Percentiles rank a stretch among this genome's conserved stretches.
These are phyloP conservation scores for Periconia macrospinosa DNA, from an alignment of 2,329 filamentous ascomycete species.

Conservation along the genomic window DNA sequence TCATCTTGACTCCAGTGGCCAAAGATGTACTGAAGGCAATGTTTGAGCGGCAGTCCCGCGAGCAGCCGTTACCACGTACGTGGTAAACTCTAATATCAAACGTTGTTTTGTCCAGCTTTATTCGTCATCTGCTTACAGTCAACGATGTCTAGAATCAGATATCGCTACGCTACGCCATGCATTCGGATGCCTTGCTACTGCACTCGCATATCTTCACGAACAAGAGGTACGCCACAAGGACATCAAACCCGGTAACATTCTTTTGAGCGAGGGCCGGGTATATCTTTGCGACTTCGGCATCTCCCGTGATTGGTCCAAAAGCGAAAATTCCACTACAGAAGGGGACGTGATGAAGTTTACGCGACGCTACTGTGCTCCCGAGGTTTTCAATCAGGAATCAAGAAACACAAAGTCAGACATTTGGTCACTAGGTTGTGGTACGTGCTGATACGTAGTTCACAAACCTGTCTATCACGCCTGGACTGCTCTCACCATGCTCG, in stretches of 20 bases:
- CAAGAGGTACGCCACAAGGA: slow-evolving; percentile 16
- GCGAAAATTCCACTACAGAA: slow-evolving; percentile 16
- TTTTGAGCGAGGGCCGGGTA: slow-evolving; percentile 11
- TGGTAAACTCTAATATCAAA: background rate
- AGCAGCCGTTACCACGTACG: slow-evolving; percentile 1
- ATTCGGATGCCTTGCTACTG: slow-evolving; percentile 15
- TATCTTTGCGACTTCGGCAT: slow-evolving; percentile 19
- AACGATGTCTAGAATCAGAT: slow-evolving; percentile 7
- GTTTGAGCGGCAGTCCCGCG: slow-evolving; percentile 18
- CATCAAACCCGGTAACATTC: slow-evolving; percentile 19
- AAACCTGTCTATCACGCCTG: no score
- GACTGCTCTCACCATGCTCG: background rate
- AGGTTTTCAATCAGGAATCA: slow-evolving; percentile 12
- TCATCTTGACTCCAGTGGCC: slow-evolving; percentile 22
- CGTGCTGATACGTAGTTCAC: background rate
- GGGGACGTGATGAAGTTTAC: slow-evolving; percentile 15
- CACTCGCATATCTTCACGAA: slow-evolving; percentile 13
- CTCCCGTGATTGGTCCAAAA: slow-evolving; percentile 14
- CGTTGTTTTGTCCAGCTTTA: background rate
- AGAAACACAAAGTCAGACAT: slow-evolving; percentile 19
- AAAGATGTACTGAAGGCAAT: slow-evolving; percentile 23
- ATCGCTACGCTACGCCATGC: slow-evolving; percentile 5
- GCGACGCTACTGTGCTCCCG: slow-evolving; percentile 18
- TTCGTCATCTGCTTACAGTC: background rate
- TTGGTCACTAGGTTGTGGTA: slow-evolving; percentile 18